Percentiles rank a stretch among this genome's conserved stretches.
phyloP scores from a whole-genome alignment of 2,329 filamentous ascomycete species.

The Phaeosphaeria sp. region DNA sequence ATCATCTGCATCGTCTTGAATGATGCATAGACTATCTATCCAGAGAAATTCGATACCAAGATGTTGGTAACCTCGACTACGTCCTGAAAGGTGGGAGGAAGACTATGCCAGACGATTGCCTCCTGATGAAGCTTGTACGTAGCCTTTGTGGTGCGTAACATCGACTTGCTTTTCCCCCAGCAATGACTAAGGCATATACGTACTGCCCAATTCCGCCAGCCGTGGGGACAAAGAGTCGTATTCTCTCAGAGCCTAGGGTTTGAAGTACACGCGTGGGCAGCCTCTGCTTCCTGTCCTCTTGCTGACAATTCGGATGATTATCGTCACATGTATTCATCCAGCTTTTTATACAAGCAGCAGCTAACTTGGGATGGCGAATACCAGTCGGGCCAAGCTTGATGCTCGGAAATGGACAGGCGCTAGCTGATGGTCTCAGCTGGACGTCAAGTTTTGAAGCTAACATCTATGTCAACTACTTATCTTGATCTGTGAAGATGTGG shows the following conservation, averaged over 20 bases:
- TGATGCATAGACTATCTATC: constrained; percentile 26
- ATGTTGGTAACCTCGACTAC: background rate
- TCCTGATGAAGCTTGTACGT: background rate
- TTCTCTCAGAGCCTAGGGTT: background rate
- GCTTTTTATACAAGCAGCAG: too few species aligned
- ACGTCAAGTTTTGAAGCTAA: too few species aligned
- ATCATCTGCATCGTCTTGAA: constrained; percentile 9
- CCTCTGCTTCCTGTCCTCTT: background rate
- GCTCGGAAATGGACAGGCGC: too few species aligned
- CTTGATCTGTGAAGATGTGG: too few species aligned
- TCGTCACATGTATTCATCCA: background rate
- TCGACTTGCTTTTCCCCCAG: background rate
- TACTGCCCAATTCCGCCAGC: background rate
- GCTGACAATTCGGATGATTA: background rate
- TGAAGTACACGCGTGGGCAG: background rate
- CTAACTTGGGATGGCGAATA: too few species aligned
- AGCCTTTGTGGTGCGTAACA: background rate
- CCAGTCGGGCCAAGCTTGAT: too few species aligned
- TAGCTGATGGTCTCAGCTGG: too few species aligned
- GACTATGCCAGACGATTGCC: background rate
- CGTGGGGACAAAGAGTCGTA: background rate
- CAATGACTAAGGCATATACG: background rate
- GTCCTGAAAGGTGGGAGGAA: constrained; percentile 4
- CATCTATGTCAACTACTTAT: too few species aligned
- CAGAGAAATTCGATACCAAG: constrained; percentile 17